Base-by-base conservation (phyloP, 2,329 filamentous ascomycete genomes). In the Colletotrichum musicola region DNA sequence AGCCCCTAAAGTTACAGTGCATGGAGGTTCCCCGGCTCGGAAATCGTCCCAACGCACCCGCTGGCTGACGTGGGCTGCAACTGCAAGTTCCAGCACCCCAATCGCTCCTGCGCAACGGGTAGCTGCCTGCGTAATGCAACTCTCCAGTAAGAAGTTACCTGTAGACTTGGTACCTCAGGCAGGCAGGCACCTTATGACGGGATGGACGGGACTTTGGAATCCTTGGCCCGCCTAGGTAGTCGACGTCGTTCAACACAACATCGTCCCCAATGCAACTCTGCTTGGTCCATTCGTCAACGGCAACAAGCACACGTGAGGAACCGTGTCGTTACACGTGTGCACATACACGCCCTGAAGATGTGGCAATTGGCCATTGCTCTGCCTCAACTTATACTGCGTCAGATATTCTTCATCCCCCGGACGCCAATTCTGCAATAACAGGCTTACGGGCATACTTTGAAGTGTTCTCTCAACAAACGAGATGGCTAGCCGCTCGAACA, bases 11-110 rank as follows among this genome's bases (percentile, higher is more conserved):
- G 42, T 44, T 44, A n/a, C 42, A 44, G 75, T 94, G 95, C 38
- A 93, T 98, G n/a, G 95, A 98, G 77, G 30, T 35, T 97, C 97
- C 73, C 93, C 92, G 6, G 42, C 30, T 35, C 30, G 30, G 30
- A 35, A 35, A 35, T 35, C 30, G 30, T 35, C 30, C 30, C 7
- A 35, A 35, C 30, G 30, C 30, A 35, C 6, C 30, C 30, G 30
- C 30, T 10, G 10, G 30, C 30, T 10, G 10, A 9, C 30, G 9
- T 35, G 30, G 30, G 30, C 30, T 10, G 27, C 27, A 25, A 25
- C 22, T 10, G 30, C 30, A 35, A 35, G 30, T 35, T 35, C 30
- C 30, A 35, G 30, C 30, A 35, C 30, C 30, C 10, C 30, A 35
- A 35, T 35, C 30, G 30, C 30, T 35, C 30, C 30, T 35, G 30